Conservation (phyloP, 371 early-diverging fungal species). For the Mucor plumbeus region DNA sequence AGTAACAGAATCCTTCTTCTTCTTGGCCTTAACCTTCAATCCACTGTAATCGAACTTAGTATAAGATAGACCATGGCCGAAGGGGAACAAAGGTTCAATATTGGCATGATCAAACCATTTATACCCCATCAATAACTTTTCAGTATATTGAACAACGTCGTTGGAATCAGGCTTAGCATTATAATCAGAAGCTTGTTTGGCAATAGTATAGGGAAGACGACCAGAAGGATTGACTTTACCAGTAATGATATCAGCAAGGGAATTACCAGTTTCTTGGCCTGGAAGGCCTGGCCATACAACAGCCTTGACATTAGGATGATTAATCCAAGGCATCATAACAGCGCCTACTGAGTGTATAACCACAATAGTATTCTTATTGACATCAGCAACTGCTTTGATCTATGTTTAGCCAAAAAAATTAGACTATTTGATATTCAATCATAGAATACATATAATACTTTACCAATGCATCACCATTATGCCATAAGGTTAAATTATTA, state of each 20-base stretch:
- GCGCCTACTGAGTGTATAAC: conserved; percentile 64
- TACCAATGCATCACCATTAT: conserved; percentile 64
- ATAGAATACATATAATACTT: not conserved
- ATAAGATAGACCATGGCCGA: conserved; percentile 70
- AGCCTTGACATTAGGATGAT: conserved; percentile 62
- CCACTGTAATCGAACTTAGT: conserved; percentile 57
- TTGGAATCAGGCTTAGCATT: conserved; percentile 5
- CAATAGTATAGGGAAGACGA: conserved; percentile 66
- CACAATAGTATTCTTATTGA: conserved; percentile 59
- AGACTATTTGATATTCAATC: not conserved
- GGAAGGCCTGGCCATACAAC: conserved; percentile 58
- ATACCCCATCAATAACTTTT: conserved; percentile 64
- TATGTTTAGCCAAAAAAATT: not conserved
- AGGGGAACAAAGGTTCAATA: conserved; percentile 57
- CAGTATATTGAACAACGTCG: conserved; percentile 42
- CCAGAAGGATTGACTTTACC: conserved; percentile 67
- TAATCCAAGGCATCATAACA: conserved; percentile 63
- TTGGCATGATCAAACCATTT: conserved; percentile 52
- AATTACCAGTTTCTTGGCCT: conserved; percentile 66
- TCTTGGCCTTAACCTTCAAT: conserved; percentile 23
- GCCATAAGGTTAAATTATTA: conserved; percentile 60
- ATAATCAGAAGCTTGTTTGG: conserved; percentile 46
- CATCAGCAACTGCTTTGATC: conserved; percentile 61
- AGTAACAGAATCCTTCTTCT: conserved; percentile 1
- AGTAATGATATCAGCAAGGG: conserved; percentile 63